Conservation (phyloP, 2,329 filamentous ascomycete genomes). For the Neonectria ditissima region DNA sequence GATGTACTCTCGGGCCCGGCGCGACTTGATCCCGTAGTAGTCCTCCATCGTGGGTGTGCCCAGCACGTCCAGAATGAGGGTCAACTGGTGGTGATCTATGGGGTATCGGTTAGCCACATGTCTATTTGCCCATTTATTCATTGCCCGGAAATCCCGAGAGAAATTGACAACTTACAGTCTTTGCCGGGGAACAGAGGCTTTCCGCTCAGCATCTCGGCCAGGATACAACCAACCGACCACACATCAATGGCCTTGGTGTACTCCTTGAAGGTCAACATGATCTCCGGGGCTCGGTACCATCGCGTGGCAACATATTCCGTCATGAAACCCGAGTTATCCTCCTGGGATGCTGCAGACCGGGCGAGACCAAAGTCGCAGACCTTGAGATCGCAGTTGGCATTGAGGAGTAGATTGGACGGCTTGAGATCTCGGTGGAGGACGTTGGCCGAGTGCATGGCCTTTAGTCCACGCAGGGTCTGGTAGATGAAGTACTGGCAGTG, state of each 20-base stretch:
- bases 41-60: slow-evolving; percentile 99
- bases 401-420: slow-evolving; percentile 95
- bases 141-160: background rate
- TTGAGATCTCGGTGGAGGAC: slow-evolving; percentile 98
- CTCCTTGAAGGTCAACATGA: slow-evolving; percentile 99
- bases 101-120: slow-evolving; percentile 9
- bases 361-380: slow-evolving; percentile 99
- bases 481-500: slow-evolving; percentile 99
- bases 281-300: slow-evolving; percentile 99
- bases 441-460: slow-evolving; percentile 99
- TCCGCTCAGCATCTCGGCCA: slow-evolving; percentile 98
- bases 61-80: slow-evolving; percentile 94
- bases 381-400: slow-evolving; percentile 98
- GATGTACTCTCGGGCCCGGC: slow-evolving; percentile 97
- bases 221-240: slow-evolving; percentile 97
- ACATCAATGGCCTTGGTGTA: slow-evolving; percentile 99
- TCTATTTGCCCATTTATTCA: background rate
- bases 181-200: slow-evolving; percentile 99
- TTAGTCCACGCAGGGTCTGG: slow-evolving; percentile 95
- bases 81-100: slow-evolving; percentile 95
- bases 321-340: slow-evolving; percentile 99
- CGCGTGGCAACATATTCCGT: slow-evolving; percentile 99
- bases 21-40: slow-evolving; percentile 99
- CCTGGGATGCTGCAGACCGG: slow-evolving; percentile 93
- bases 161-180: slow-evolving; percentile 77